Base-by-base conservation (phyloP, 1,284 basidiomycete genomes). In the Apiotrichum siamense region DNA sequence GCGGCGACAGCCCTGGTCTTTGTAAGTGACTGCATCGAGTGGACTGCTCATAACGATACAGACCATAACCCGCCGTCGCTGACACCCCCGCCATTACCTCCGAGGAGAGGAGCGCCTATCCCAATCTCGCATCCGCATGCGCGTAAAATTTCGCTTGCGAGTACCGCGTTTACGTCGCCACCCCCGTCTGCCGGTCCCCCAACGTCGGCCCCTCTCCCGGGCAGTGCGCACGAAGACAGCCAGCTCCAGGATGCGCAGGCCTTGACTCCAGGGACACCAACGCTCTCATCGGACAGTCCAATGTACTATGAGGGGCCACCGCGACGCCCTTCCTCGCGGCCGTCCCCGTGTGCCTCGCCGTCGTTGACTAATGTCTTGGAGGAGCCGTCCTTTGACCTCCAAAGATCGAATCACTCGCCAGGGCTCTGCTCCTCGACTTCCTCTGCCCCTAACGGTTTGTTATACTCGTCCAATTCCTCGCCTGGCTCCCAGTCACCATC, bases 91-190 rank as follows among this genome's bases (percentile, higher is more conserved):
- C 62, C 66, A 2, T 41, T 68, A n/a, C 66, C 69, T 9, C 31
- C 54, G 1, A 55, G 69, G 15, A 59, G 62, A 31, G 38, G 50
- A 45, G 9, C 51, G 23, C 27, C 56, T 4, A 69, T 70, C 7
- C 70, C 69, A 1, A 33, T 57, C 1, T 55, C 64, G 13, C 72
- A 73, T 40, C 70, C 70, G 1, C 72, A 74, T 50, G 68, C 72
- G 7, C 66, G 72, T 21, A 68, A 73, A 43, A 55, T 68, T 1
- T 69, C 69, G 1, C 42, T 69, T 15, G 58, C 63, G 15, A 58
- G 44, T 36, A 49, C 47, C 3, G 44, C 36, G 24, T 45, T 25
- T 20, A 13, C 44, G 10, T 45, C 44, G n/a, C 44, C 44, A 6
- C 44, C 44, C 11, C 44, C 44, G 12, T 43, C 41, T 3, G 41